Base-by-base conservation (phyloP, 106 monocot species). In the Dendrobium chrysotoxum region DNA sequence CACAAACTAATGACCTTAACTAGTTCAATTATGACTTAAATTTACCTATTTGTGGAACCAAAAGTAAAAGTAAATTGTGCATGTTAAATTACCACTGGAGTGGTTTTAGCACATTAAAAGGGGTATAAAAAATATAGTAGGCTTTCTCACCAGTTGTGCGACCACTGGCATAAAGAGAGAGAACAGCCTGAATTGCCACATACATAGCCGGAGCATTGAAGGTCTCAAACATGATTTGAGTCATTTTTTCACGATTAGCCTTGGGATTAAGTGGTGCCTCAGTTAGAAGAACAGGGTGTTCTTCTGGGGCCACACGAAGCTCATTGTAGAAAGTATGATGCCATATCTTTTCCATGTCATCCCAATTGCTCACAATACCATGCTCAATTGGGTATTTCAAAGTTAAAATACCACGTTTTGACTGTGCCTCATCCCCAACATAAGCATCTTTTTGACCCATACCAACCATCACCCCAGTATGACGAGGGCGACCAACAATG, bases 361-460 rank as follows among this genome's bases (percentile, higher is more conserved):
- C 83, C 83, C 83, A 83, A 26, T 83, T 83, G 78, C 83, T 78
- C 21, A 83, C 83, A 83, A 83, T 83, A 15, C 78, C 78, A 72
- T 83, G 50, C 50, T 50, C 50, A 50, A 50, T 50, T 50, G 50
- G 50, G 50, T 50, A 50, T 50, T 50, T 50, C 13, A 50, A 50
- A 50, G 50, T 50, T 50, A 50, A 50, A 50, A 50, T 50, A 50
- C 50, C 50, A 50, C 50, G 83, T 55, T 83, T 83, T 6, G 83
- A 83, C 23, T 83, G 83, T 11, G 83, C 83, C 26, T 83, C 83
- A 21, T 83, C 83, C 38, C 83, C 83, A 9, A 83, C 83, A 78
- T 85, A 85, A 0, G 85, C 81, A 78, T 85, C 85, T 26, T 85
- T 85, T 53, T 85, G 85, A 45, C 85, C 85, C 85, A 81, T 85